A percentile compares a stretch with the other conserved stretches of the same genome.
phyloP scores from a whole-genome alignment of 2,329 filamentous ascomycete genomes.

The Tolypocladium album region DNA sequence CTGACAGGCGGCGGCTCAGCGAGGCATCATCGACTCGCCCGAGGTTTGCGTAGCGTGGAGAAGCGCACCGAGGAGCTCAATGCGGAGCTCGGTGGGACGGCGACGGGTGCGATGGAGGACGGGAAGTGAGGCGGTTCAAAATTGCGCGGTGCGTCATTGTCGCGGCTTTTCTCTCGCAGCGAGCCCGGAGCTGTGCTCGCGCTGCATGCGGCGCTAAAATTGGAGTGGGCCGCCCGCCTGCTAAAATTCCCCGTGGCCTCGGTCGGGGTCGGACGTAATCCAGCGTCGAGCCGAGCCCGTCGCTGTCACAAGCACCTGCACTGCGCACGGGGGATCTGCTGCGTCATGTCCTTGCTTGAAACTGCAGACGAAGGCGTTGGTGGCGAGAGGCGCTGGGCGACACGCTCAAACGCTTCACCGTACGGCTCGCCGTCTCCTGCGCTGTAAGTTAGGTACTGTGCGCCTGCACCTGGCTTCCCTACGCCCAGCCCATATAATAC shows the following conservation, averaged over 20 bases:
- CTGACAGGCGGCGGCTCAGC: slow-evolving; percentile 9
- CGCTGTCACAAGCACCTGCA: background rate
- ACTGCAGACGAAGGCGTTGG: background rate
- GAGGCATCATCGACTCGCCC: slow-evolving; percentile 18
- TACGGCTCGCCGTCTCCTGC: background rate
- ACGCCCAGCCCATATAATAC: background rate
- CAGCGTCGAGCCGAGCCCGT: background rate
- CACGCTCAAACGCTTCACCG: background rate
- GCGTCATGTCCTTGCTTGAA: background rate
- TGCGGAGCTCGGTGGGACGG: background rate
- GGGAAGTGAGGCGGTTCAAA: slow-evolving; percentile 8
- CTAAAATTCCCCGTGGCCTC: background rate
- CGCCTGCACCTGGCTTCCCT: background rate
- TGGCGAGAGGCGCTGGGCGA: background rate
- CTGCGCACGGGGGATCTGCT: background rate
- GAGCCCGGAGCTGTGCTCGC: background rate
- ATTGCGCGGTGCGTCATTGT: slow-evolving; percentile 20
- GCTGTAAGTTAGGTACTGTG: background rate
- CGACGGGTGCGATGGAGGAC: slow-evolving; percentile 1
- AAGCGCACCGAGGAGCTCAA: background rate
- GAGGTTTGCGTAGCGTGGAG: background rate
- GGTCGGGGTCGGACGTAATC: slow-evolving; percentile 2
- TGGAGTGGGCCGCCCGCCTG: background rate
- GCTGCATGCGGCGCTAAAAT: background rate
- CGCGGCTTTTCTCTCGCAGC: slow-evolving; percentile 19